These are phyloP conservation scores for Limnomonas spitsbergensis DNA, from an alignment of 139 green algal genomes.

Conservation along the genomic window DNA sequence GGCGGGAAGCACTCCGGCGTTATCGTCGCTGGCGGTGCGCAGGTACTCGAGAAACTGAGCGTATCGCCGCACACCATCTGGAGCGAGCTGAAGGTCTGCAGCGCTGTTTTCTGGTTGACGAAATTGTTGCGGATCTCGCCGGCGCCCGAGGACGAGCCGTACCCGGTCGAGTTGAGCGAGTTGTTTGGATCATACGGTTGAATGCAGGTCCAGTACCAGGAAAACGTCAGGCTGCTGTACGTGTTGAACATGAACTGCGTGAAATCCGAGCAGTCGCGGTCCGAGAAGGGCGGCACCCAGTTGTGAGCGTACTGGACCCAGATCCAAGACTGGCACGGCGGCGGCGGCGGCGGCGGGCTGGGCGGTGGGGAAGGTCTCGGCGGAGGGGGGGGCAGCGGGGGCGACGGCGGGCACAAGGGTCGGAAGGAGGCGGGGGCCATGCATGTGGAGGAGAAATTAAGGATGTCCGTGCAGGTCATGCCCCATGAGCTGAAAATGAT, in stretches of 20 bases:
- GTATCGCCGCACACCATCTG: background rate
- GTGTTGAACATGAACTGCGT: background rate
- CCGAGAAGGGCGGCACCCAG: background rate
- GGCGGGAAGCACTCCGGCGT: background rate
- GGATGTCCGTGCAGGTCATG: slow-evolving; percentile 1
- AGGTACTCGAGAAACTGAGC: background rate
- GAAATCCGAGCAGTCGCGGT: background rate
- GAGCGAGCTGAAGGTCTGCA: background rate
- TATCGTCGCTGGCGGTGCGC: background rate
- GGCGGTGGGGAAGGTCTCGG: background rate
- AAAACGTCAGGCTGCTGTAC: slow-evolving; percentile 1
- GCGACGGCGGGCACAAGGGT: background rate
- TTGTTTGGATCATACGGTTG: background rate
- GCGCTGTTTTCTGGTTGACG: background rate
- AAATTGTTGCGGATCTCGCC: background rate
- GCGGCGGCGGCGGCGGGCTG: background rate
- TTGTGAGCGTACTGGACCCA: background rate
- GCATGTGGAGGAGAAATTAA: background rate
- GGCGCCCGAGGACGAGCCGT: background rate
- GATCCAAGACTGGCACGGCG: slow-evolving; percentile 2
- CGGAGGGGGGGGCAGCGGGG: background rate
- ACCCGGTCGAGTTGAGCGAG: background rate
- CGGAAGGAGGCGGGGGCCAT: background rate
- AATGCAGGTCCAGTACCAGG: background rate
- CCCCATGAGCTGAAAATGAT: background rate